Evolutionary conservation across 306 rosid species (phyloP), one percentile per base, ranked within the genome.

Genomic region (Mimosa pudica): DNA sequence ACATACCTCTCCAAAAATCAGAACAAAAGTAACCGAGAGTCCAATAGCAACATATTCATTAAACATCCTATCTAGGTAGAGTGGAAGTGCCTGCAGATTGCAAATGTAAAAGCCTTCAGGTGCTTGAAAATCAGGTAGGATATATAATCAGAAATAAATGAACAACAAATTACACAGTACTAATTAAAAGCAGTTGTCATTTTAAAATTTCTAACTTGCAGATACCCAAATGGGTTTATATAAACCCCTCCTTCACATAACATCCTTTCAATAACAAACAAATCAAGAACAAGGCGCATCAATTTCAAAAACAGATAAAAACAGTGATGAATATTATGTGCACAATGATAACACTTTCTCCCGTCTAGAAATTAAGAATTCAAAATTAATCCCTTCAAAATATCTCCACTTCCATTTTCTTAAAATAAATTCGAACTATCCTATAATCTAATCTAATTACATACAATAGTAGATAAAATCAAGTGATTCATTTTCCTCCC

Each of bases 11-110:
- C 99, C 99, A 0, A 96, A 93, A 70, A 90, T 83, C 48, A 96
- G 86, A 73, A 96, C 98, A 68, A 96, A 96, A 48, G 99, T 96
- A 38, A 96, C 99, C 36, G 99, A 93, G 67, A 96, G 99, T 82
- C 93, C 78, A 54, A 96, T 91, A n/a, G 99, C 99, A 73, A 96
- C 84, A 82, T 85, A 93, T 83, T 90, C 97, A 82, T 93, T 93
- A 93, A 96, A 91, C 35, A 95, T 84, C 70, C 88, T 93, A 71
- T 93, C 99, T 70, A 96, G 88, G 85, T 93, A 96, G 61, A 96
- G n/a, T 0, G 99, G 99, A 79, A 96, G 99, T 16, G 99, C 99
- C 99, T 96, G 92, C 89, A 88, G 55, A 87, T 81, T 69, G 77
- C 79, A 89, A 84, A 79, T 78, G 69, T 60, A 73, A 81, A 84